Evolutionary conservation across 1,284 basidiomycete species (phyloP).

Genomic region (Athelia sp.): DNA sequence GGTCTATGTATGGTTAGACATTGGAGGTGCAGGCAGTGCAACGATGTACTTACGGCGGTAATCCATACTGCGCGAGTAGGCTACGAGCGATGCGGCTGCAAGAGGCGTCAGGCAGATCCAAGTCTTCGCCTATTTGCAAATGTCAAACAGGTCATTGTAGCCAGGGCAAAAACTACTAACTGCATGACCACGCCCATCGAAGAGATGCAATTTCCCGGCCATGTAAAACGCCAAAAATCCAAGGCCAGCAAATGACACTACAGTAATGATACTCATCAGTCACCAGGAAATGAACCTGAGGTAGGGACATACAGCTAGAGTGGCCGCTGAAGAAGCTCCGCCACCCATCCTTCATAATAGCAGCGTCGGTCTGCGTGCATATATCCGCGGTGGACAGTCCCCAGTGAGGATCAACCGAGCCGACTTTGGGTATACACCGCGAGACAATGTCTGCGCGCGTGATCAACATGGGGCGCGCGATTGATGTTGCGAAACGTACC

Average conservation of each 20-base stretch:
- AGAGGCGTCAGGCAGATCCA: conserved; percentile 83
- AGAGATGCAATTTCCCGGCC: conserved; percentile 89
- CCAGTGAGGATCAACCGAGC: conserved; percentile 64
- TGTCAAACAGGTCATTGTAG: conserved; percentile 3
- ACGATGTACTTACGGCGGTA: conserved; percentile 61
- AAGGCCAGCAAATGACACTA: conserved; percentile 90
- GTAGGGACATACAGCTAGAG: conserved; percentile 66
- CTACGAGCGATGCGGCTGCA: conserved; percentile 78
- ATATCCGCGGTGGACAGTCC: conserved; percentile 74
- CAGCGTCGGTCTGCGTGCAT: conserved; percentile 68
- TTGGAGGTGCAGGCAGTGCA: conserved; percentile 1
- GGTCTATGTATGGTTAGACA: conserved; percentile 43
- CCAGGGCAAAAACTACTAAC: conserved; percentile 34
- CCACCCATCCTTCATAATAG: conserved; percentile 78
- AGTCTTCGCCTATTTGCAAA: conserved; percentile 58
- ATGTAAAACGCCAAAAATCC: conserved; percentile 88
- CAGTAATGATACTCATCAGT: not conserved
- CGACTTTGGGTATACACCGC: conserved; percentile 73
- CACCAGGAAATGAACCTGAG: not conserved
- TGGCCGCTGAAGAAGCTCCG: conserved; percentile 94
- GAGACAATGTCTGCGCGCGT: conserved; percentile 63
- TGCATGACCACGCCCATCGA: conserved; percentile 77
- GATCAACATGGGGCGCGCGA: not conserved
- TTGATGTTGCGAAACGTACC: conserved; percentile 32
- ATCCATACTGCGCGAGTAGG: conserved; percentile 89